These are phyloP conservation scores for Fusarium secorum DNA, from an alignment of 2,329 filamentous ascomycete species.

Conservation along the genomic window DNA sequence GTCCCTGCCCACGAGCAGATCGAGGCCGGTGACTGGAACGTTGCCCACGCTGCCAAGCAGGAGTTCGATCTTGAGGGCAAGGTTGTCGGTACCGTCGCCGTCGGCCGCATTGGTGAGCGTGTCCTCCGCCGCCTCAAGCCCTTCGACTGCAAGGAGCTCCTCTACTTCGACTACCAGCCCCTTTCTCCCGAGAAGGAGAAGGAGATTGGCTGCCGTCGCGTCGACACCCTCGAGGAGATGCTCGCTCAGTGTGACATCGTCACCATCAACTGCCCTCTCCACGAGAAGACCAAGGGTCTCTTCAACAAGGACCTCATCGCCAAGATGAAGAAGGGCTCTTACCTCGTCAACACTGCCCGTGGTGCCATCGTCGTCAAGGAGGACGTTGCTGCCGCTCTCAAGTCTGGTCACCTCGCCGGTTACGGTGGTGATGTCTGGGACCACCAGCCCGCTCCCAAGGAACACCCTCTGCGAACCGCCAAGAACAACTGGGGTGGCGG, in stretches of 20 bases:
- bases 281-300: constrained; percentile 94
- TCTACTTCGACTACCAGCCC: constrained; percentile 99
- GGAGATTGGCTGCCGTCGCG: constrained; percentile 93
- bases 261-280: constrained; percentile 99
- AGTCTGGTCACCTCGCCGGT: constrained; percentile 87
- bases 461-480: constrained; percentile 91
- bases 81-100: constrained; percentile 96
- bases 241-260: constrained; percentile 93
- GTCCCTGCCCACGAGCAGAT: constrained; percentile 97
- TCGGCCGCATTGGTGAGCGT: constrained; percentile 97
- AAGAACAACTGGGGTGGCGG: constrained; percentile 96
- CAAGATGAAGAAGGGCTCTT: constrained; percentile 99
- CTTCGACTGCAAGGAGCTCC: constrained; percentile 99
- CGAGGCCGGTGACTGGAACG: constrained; percentile 88
- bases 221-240: constrained; percentile 92
- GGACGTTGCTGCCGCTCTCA: constrained; percentile 93
- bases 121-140: constrained; percentile 94
- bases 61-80: constrained; percentile 98
- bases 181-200: constrained; percentile 84
- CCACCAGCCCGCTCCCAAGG: constrained; percentile 93
- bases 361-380: constrained; percentile 99
- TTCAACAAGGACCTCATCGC: constrained; percentile 99
- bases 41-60: constrained; percentile 95
- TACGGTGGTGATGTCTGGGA: constrained; percentile 95
- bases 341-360: constrained; percentile 98